A percentile compares a stretch with the other conserved stretches of the same genome.
phyloP scores from a whole-genome alignment of 176 grass and related monocot genomes.

The Raddia distichophylla region DNA sequence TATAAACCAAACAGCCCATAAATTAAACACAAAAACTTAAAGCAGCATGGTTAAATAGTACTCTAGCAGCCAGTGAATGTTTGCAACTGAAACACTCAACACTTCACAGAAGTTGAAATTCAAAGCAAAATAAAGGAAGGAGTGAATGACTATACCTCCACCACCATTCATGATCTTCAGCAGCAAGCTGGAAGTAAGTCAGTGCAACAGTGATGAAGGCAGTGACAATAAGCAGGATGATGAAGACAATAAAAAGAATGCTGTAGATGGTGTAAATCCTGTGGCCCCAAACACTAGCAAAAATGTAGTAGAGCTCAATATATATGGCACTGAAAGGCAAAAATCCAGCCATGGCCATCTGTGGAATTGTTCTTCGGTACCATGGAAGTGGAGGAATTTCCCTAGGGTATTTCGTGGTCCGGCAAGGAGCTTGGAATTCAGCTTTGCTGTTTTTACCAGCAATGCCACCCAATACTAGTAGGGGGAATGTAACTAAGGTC shows the following conservation, averaged over 20 bases:
- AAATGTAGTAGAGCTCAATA: conserved; percentile 98
- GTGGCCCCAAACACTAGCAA: conserved; percentile 99
- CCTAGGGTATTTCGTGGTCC: conserved; percentile 91
- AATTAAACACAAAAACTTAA: not conserved
- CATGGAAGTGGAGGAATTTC: conserved; percentile 88
- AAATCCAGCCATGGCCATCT: conserved; percentile 99
- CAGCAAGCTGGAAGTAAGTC: conserved; percentile 98
- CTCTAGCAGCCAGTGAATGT: not conserved
- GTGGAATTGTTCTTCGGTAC: conserved; percentile 76
- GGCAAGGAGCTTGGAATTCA: conserved; percentile 92
- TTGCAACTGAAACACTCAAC: not conserved
- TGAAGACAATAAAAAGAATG: conserved; percentile 97
- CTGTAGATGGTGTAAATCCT: conserved; percentile 98
- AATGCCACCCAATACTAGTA: conserved; percentile 96
- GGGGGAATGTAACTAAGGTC: conserved; percentile 91
- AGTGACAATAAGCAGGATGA: conserved; percentile 91
- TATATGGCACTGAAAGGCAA: conserved; percentile 97
- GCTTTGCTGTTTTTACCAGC: conserved; percentile 93
- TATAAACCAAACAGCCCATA: not conserved
- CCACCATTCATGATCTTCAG: conserved; percentile 99
- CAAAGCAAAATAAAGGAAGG: not conserved
- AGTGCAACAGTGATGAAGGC: conserved; percentile 96
- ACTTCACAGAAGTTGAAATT: not conserved
- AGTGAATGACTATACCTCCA: conserved; percentile 71
- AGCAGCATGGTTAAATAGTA: not conserved